These are phyloP conservation scores for Aspergillus aculeatinus DNA, from an alignment of 2,329 filamentous ascomycete genomes.

Conservation along the genomic window DNA sequence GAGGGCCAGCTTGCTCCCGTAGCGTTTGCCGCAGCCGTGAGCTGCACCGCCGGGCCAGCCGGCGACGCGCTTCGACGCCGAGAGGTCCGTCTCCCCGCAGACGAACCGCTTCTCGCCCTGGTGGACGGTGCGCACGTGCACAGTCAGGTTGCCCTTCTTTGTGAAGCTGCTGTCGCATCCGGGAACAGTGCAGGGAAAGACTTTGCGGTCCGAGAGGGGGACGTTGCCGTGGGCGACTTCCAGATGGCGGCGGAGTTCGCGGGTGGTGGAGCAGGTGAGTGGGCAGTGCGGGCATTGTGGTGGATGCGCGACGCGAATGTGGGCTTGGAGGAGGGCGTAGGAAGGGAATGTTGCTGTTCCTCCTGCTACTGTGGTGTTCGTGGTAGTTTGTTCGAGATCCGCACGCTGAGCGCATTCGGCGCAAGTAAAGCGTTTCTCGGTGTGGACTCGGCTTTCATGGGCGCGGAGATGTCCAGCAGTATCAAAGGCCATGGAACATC, in stretches of 20 bases:
- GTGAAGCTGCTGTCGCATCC: slow-evolving; percentile 77
- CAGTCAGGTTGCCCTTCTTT: slow-evolving; percentile 76
- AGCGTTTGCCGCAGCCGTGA: slow-evolving; percentile 70
- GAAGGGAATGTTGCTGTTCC: slow-evolving; percentile 65
- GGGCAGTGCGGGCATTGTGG: slow-evolving; percentile 74
- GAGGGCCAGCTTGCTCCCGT: slow-evolving; percentile 73
- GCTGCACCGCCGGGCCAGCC: slow-evolving; percentile 57
- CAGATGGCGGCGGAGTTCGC: slow-evolving; percentile 71
- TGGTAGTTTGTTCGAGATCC: slow-evolving; percentile 2
- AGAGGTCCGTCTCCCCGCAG: slow-evolving; percentile 70
- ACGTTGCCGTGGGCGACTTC: slow-evolving; percentile 70
- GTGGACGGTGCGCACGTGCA: slow-evolving; percentile 76
- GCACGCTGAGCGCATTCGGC: slow-evolving; percentile 61
- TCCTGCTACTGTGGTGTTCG: slow-evolving; percentile 28
- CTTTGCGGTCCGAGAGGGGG: slow-evolving; percentile 61
- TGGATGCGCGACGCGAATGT: slow-evolving; percentile 70
- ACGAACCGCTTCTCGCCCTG: slow-evolving; percentile 70
- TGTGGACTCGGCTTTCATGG: slow-evolving; percentile 70
- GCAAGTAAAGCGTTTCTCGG: slow-evolving; percentile 71
- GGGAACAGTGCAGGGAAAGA: slow-evolving; percentile 63
- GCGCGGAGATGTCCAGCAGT: slow-evolving; percentile 68
- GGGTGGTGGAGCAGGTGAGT: slow-evolving; percentile 63
- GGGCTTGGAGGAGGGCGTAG: slow-evolving; percentile 67
- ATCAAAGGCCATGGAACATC: slow-evolving; percentile 71
- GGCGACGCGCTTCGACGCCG: slow-evolving; percentile 56